Percentiles rank a stretch among this genome's conserved stretches.
These are phyloP conservation scores for Debaryomycetaceae sp. DNA, from an alignment of 1,139 yeast species.

Conservation along the genomic window DNA sequence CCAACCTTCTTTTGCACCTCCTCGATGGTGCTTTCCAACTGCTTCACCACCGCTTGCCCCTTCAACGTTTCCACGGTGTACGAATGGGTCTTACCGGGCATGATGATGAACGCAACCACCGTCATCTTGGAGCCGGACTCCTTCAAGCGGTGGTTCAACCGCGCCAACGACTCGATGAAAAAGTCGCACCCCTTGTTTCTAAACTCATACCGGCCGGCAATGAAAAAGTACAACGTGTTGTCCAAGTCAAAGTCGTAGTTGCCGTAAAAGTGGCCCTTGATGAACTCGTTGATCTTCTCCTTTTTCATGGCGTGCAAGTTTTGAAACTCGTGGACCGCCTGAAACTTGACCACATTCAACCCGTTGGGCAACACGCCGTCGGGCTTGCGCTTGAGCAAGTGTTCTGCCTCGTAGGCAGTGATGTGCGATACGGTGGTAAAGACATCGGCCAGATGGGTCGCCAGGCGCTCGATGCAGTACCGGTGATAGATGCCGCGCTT, in stretches of 20 bases:
- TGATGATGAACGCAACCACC: slow-evolving; percentile 95
- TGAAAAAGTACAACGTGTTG: slow-evolving; percentile 89
- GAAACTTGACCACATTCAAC: slow-evolving; percentile 89
- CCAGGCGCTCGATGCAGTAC: slow-evolving; percentile 94
- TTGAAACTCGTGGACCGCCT: slow-evolving; percentile 97
- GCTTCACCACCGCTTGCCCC: slow-evolving; percentile 94
- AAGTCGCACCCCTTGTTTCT: slow-evolving; percentile 96
- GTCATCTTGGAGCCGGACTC: slow-evolving; percentile 81
- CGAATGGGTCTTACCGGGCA: slow-evolving; percentile 95
- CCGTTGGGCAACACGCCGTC: slow-evolving; percentile 98
- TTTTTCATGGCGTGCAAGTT: slow-evolving; percentile 89
- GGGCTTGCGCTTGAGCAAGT: slow-evolving; percentile 88
- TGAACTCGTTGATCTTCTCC: slow-evolving; percentile 89
- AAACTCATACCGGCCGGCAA: slow-evolving; percentile 96
- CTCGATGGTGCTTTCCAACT: slow-evolving; percentile 81
- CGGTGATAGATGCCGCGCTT: slow-evolving; percentile 96
- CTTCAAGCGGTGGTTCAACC: slow-evolving; percentile 84
- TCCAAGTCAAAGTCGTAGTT: slow-evolving; percentile 93
- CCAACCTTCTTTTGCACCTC: slow-evolving; percentile 90
- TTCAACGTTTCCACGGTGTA: slow-evolving; percentile 93
- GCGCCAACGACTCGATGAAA: slow-evolving; percentile 87
- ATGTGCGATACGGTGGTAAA: slow-evolving; percentile 97
- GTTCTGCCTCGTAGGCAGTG: slow-evolving; percentile 93
- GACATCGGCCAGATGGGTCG: slow-evolving; percentile 94
- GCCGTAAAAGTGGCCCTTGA: slow-evolving; percentile 96